Base-by-base conservation (phyloP, 164 flowering plant species). In the Nymphaea thermarum region DNA sequence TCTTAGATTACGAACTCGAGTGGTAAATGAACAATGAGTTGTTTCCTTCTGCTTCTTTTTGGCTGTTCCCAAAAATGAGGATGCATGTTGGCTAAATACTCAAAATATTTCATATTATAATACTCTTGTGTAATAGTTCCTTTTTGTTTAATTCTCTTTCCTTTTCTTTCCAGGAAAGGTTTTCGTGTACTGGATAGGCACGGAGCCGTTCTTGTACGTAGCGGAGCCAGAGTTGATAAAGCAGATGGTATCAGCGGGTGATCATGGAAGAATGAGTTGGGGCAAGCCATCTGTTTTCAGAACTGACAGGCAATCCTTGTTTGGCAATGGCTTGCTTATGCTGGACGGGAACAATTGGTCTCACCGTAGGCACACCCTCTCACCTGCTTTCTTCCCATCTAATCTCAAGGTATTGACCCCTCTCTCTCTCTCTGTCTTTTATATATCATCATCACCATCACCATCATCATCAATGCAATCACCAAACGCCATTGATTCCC, bases 221-320 rank as follows among this genome's bases (percentile, higher is more conserved):
- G 94, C 89, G 41, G 98, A 94, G 2, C 91, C 98, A 1, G 93
- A 85, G 72, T 88, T 91, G 59, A 66, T 91, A 16, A 89, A 77
- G 71, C 72, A 71, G 67, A 82, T 88, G 81, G 72, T 87, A 0
- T 65, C 81, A 5, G 84, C 79, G 3, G 85, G 88, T 0, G 51
- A 74, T 79, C 36, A 25, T 25, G 1, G 36, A 25, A 87, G 80
- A 5, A 94, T 84, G 77, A 77, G 76, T 44, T 94, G 97, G 98
- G 98, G 98, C 41, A 94, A 94, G 72, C 98, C 97, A 0, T 67
- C n/a, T 10, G 93, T 94, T 66, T 91, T 91, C 43, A 91, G 77
- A 73, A 61, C 71, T 12, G 98, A 94, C 65, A 80, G 98, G 62
- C 71, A 78, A 3, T 85, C 98, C 18, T 80, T 94, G 98, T 94